Evolutionary conservation across 345 rosid genomes (phyloP), one percentile per base, ranked within the genome.

Genomic region (Gossypium arboreum): DNA sequence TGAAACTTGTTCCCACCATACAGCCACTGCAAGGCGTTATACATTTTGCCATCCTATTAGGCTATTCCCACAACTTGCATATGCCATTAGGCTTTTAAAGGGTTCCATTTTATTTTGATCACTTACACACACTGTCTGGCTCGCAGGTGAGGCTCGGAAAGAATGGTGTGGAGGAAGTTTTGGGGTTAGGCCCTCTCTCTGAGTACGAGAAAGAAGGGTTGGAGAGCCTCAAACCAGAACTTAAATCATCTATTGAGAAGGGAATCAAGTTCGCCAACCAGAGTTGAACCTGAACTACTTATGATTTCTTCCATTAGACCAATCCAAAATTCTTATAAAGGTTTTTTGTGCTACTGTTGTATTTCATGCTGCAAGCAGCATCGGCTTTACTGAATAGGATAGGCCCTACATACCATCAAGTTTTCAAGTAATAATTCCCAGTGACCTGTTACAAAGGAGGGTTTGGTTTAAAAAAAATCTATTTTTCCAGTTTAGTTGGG

Each of bases 81-180:
- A 2, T 64, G 13, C 12, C 18, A 64, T 34, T 34, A 65, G 27
- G 51, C 29, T 63, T 65, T 29, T 2, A 3, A 65, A 11, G 69
- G 65, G 12, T 61, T 15, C 7, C 15, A 3, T 12, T 7, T 67
- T 45, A 2, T 20, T 16, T 45, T 62, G 34, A 20, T 20, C 25
- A 67, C 55, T 67, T 25, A 47, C 58, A 20, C 57, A 2, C 27
- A 25, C 12, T 71, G 2, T 34, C 4, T 51, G 3, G 75, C 68
- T 76, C 2, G 79, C 92, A 91, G 97, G 94, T 93, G 77, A 85
- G 85, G 81, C 83, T 91, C 1, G 98, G 97, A 47, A 91, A 90
- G 93, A 85, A 87, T 12, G 94, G 97, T 3, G 94, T 88, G 63
- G 94, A 89, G 70, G 94, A 91, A 84, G 86, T 93, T 45, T 61